Conservation (phyloP, 78 protist genomes). For the Dictyostelium firmibasis region DNA sequence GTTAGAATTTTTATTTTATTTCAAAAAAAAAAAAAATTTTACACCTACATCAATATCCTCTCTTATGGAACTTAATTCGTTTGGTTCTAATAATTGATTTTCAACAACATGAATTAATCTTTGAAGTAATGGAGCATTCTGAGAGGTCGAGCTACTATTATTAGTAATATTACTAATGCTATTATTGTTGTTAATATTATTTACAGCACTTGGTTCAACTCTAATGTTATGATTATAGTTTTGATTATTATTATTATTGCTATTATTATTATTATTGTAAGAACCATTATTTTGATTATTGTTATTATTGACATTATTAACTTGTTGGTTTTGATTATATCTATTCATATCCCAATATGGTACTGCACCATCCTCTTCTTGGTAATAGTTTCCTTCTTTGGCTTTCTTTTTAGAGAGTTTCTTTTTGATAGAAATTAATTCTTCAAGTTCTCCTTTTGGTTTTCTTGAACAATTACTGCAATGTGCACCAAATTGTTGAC, state of each 20-base stretch:
- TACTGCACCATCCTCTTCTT: slow-evolving; percentile 27
- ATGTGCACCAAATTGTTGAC: slow-evolving; percentile 87
- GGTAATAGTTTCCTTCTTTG: slow-evolving; percentile 1
- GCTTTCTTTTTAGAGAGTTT: slow-evolving; percentile 13
- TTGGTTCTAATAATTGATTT: slow-evolving; percentile 54
- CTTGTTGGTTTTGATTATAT: not conserved
- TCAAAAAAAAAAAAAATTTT: not conserved
- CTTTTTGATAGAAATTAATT: slow-evolving; percentile 6
- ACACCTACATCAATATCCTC: slow-evolving; percentile 50
- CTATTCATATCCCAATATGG: slow-evolving; percentile 43
- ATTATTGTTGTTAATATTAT: not conserved
- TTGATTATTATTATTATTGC: not conserved
- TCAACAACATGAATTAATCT: slow-evolving; percentile 43
- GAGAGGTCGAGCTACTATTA: not conserved
- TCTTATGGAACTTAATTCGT: slow-evolving; percentile 17
- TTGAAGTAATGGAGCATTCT: slow-evolving; percentile 41
- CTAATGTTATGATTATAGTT: not conserved
- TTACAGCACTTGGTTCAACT: not conserved
- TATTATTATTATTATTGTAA: not conserved
- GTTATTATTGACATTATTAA: not conserved
- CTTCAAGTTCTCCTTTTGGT: slow-evolving; percentile 39
- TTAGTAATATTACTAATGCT: not conserved
- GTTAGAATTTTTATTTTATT: not conserved
- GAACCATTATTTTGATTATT: not conserved
- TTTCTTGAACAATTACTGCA: slow-evolving; percentile 84